Evolutionary conservation across 2,329 filamentous ascomycete genomes (phyloP).

Genomic region (Arthrinium phaeospermum): DNA sequence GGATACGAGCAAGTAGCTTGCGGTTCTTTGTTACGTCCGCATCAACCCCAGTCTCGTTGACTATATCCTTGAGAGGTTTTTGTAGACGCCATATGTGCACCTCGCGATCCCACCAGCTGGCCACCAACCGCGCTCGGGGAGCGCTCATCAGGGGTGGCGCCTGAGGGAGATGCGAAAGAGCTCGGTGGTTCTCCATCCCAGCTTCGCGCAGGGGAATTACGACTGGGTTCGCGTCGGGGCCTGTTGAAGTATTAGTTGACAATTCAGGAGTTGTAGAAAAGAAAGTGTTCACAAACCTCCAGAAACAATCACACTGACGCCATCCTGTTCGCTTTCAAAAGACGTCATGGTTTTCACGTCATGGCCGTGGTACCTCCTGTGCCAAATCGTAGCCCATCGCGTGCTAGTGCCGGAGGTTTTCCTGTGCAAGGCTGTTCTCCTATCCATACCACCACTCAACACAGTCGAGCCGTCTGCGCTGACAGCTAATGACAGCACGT

Average conservation of each 20-base stretch:
- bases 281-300: slow-evolving; percentile 67
- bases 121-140: slow-evolving; percentile 73
- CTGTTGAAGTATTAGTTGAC: slow-evolving; percentile 52
- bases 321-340: slow-evolving; percentile 72
- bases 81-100: slow-evolving; percentile 78
- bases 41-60: slow-evolving; percentile 47
- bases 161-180: slow-evolving; percentile 84
- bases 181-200: slow-evolving; percentile 80
- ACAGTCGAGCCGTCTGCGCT: slow-evolving; percentile 63
- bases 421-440: slow-evolving; percentile 83
- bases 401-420: slow-evolving; percentile 63
- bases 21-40: slow-evolving; percentile 57
- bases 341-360: slow-evolving; percentile 95
- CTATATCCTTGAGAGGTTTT: slow-evolving; percentile 52
- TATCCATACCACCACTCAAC: slow-evolving; percentile 90
- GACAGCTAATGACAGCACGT: slow-evolving; percentile 18
- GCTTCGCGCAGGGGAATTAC: slow-evolving; percentile 80
- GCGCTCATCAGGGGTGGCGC: slow-evolving; percentile 75
- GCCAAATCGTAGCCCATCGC: slow-evolving; percentile 85
- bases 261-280: neutral
- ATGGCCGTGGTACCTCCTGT: slow-evolving; percentile 86
- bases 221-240: slow-evolving; percentile 83
- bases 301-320: slow-evolving; percentile 86
- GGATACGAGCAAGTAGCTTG: slow-evolving; percentile 72
- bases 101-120: slow-evolving; percentile 92